phyloP scores from a whole-genome alignment of 805 yeast genomes.

The Wickerhamomyces ciferrii region DNA sequence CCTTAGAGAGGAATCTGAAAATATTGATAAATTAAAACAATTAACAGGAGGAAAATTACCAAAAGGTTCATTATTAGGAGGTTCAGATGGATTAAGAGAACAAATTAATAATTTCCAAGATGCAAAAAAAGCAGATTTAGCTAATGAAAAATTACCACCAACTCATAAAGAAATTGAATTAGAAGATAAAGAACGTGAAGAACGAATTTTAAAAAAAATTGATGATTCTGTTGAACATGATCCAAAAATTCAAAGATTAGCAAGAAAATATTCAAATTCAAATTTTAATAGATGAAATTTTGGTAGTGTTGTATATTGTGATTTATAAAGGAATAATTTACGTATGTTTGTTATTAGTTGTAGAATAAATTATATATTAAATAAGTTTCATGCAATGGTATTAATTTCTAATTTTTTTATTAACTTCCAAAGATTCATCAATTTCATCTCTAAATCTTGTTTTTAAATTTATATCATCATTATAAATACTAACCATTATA shows the following conservation, averaged over 20 bases:
- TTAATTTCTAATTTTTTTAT: not conserved
- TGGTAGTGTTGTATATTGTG: no score
- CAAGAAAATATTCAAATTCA: not conserved
- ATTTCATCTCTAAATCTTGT: not conserved
- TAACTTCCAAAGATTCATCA: not conserved
- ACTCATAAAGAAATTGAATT: constrained; percentile 47
- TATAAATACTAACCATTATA: not conserved
- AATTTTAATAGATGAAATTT: not conserved
- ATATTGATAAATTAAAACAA: constrained; percentile 72
- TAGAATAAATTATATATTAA: no score
- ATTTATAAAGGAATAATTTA: no score
- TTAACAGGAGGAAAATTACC: constrained; percentile 77
- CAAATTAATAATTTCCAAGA: constrained; percentile 74
- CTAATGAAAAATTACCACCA: constrained; percentile 90
- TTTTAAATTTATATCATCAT: not conserved
- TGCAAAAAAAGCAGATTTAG: constrained; percentile 73
- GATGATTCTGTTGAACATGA: constrained; percentile 17
- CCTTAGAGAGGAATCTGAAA: constrained; percentile 82
- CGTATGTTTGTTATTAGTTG: no score
- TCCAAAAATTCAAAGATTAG: constrained; percentile 1
- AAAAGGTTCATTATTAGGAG: constrained; percentile 78
- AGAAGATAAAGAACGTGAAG: constrained; percentile 40
- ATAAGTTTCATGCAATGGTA: no score
- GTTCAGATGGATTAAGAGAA: constrained; percentile 70
- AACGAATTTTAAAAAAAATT: constrained; percentile 31